Evolutionary conservation across 768 basidiomycete genomes (phyloP).

Genomic region (Mycena alexandri): DNA sequence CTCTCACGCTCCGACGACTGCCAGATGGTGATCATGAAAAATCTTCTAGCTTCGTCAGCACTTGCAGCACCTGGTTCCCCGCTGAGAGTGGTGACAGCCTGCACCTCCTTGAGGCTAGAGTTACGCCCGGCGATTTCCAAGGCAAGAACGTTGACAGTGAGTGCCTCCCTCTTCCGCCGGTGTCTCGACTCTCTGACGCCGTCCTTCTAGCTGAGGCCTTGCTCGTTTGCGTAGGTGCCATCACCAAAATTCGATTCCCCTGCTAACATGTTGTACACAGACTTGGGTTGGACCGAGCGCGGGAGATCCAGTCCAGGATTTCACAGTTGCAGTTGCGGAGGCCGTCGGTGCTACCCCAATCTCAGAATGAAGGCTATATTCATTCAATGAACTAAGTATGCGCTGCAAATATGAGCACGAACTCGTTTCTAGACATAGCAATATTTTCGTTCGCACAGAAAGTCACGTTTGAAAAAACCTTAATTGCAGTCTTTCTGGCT

Average conservation of each 20-base stretch:
- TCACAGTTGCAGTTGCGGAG: slow-evolving; percentile 23
- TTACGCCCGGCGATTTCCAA: slow-evolving; percentile 22
- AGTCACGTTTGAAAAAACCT: no score
- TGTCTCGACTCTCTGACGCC: slow-evolving; percentile 13
- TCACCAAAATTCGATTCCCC: slow-evolving; percentile 5
- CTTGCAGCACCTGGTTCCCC: slow-evolving; percentile 23
- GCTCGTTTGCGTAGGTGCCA: slow-evolving; percentile 19
- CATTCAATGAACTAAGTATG: slow-evolving; percentile 14
- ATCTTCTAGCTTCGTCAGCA: slow-evolving; percentile 20
- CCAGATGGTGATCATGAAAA: slow-evolving; percentile 2
- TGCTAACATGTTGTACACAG: slow-evolving; percentile 18
- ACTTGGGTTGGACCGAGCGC: slow-evolving; percentile 18
- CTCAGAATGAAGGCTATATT: slow-evolving; percentile 16
- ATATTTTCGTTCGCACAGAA: no score
- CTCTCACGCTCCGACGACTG: slow-evolving; percentile 1
- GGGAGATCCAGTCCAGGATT: slow-evolving; percentile 24
- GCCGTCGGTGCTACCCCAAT: slow-evolving; percentile 22
- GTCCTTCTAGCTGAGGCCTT: slow-evolving; percentile 18
- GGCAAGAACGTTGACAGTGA: slow-evolving; percentile 25
- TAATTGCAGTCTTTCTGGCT: no score
- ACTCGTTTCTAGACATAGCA: no score
- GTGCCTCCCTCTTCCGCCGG: slow-evolving; percentile 10
- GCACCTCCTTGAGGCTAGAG: slow-evolving; percentile 15
- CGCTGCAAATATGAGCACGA: no score
- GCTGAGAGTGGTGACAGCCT: slow-evolving; percentile 21